Base-by-base conservation (phyloP, 1,139 yeast species). In the Candida tropicalis region DNA sequence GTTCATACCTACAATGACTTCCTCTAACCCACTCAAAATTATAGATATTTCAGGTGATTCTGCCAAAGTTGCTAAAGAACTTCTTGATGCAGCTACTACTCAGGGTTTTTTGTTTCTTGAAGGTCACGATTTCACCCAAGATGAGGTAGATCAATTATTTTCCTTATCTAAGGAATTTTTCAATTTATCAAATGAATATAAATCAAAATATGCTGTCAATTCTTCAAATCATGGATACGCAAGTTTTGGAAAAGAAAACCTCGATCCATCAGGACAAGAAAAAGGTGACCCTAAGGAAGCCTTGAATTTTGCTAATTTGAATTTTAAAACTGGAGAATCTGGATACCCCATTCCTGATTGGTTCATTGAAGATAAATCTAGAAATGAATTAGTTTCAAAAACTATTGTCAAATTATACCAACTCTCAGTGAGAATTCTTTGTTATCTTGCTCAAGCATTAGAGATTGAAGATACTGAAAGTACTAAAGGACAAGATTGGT, bases 21-120 rank as follows among this genome's bases (percentile, higher is more conserved):
- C 35, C 40, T 68, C 70, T 33, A 71, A 70, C 41, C 81, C 82
- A 2, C 59, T 79, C 20, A 68, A 77, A 46, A 64, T 78, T 2
- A 75, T 86, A 13, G 88, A 86, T 53, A 72, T 86, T 10, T 66
- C 83, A n/a, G 51, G 56, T 5, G 55, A 74, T 32, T 66, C 74
- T 46, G 57, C 59, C 12, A 46, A 53, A 10, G 75, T 85, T 1
- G 84, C 82, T 0, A 69, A 68, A 6, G 66, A 73, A 40, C 69
- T 87, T 13, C 29, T 44, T 24, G 66, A 77, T 4, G 93, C 93
- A 1, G 88, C 89, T 6, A 68, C 79, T 12, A 64, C 79, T 0
- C 84, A 84, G 49, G 95, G 95, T 0, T 86, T 87, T 54, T 66
- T 86, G 35, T 83, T 84, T 53, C 69, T 86, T 5, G 87, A 84